Evolutionary conservation across 2,329 filamentous ascomycete genomes (phyloP).

Genomic region (Exophiala mesophila): DNA sequence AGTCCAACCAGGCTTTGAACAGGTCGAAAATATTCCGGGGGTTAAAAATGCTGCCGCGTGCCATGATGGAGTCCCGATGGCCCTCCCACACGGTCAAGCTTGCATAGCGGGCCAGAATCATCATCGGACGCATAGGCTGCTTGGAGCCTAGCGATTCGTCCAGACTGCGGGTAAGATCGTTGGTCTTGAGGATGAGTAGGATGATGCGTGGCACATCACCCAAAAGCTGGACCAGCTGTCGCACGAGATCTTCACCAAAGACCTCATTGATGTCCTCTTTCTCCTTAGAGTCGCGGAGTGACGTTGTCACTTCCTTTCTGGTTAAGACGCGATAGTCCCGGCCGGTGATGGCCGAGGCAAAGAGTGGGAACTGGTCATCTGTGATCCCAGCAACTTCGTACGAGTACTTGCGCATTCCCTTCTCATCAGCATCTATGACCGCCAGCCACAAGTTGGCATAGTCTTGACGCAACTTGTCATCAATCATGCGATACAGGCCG

Average conservation of each 20-base stretch:
- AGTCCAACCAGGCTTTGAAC: constrained; percentile 49
- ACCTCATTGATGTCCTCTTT: constrained; percentile 81
- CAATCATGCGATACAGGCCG: constrained; percentile 91
- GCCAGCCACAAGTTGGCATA: constrained; percentile 98
- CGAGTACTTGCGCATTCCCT: constrained; percentile 80
- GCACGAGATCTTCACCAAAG: constrained; percentile 80
- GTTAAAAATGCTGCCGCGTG: constrained; percentile 48
- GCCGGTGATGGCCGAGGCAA: constrained; percentile 93
- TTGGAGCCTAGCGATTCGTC: constrained; percentile 69
- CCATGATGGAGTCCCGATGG: constrained; percentile 47
- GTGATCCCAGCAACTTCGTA: constrained; percentile 82
- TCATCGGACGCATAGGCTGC: constrained; percentile 57
- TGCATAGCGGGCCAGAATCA: constrained; percentile 61
- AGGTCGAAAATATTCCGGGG: constrained; percentile 49
- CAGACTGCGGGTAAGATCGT: constrained; percentile 87
- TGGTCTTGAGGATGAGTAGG: constrained; percentile 92
- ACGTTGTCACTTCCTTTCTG: constrained; percentile 45
- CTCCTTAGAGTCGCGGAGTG: constrained; percentile 65
- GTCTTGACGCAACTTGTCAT: constrained; percentile 67
- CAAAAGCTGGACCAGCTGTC: constrained; percentile 80
- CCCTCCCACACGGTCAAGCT: constrained; percentile 60
- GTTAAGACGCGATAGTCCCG: constrained; percentile 77
- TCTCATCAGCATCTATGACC: constrained; percentile 83
- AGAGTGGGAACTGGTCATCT: constrained; percentile 88
- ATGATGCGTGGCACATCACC: constrained; percentile 88